Base-by-base conservation (phyloP, 192 early-diverging fungal genomes). In the Mortierella alpina region DNA sequence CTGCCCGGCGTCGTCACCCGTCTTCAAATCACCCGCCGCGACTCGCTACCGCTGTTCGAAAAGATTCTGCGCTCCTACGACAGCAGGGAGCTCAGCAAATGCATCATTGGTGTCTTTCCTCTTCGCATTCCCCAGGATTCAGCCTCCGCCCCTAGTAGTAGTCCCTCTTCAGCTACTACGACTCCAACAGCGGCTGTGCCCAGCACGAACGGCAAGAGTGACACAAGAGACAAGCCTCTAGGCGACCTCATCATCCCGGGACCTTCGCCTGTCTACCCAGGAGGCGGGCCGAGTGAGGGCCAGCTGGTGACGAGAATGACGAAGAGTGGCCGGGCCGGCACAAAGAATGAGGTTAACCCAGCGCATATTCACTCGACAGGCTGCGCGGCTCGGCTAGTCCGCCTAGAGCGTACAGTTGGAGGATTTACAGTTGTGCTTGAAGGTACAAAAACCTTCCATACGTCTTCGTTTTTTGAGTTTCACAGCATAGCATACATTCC, bases 381-480 rank as follows among this genome's bases (percentile, higher is more conserved):
- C 6, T 91, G 88, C 63, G 70, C 82, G 18, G 90, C 83, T 46
- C 83, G 86, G 52, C 82, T 91, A 59, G 69, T 87, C 48, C 73
- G 84, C 54, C 73, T 86, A 20, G 89, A 93, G 53, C 86, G 91
- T 54, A 71, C 87, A 47, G 86, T 84, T 11, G 84, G 85, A 15
- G 86, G 88, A 14, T 93, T 92, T 64, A 70, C 82, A 17, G 88
- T 91, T 4, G 89, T 90, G 64, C 75, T 93, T 5, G 93, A 95
- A 85, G 93, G 93, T 82, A 59, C 54, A 53, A 6, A 10, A 51
- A 53, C 11, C 8, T 65, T 53, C n/a, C 41, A 31, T 40, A 31
- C 14, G 41, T 53, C 39, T 46, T 11, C 22, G 5, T 51, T 23
- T 42, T 5, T 58, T 61, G 7, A 6, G 23, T 10, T 39, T 56